Base-by-base conservation (phyloP, 495 filamentous ascomycete species). In the Daldinia decipiens region DNA sequence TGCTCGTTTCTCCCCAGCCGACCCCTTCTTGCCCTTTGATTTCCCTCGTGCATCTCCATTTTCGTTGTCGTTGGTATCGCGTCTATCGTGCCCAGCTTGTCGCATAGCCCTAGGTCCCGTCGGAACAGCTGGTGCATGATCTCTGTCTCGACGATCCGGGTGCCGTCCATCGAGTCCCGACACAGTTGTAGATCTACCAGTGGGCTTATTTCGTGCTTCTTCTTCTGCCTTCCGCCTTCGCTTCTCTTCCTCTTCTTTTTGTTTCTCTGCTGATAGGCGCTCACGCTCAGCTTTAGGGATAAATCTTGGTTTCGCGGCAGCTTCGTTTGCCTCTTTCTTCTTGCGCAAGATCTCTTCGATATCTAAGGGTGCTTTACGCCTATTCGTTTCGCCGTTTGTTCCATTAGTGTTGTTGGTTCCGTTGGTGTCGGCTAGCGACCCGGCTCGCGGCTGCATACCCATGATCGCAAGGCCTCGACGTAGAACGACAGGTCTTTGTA, bases 211-310 rank as follows among this genome's bases (percentile, higher is more conserved):
- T 31, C 74, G 74, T n/a, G 73, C 66, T 67, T 84, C 82, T 38
- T 84, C 82, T 65, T 87, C 82, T n/a, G 83, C 79, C 68, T 86
- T 88, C 27, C 81, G 82, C 59, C 85, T 87, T 55, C 83, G 84
- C 57, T 65, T 73, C 56, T 90, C 92, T 19, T 93, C 91, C 68
- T 97, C 94, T 76, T 96, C 94, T 17, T 86, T 83, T 58, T 91
- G 86, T 79, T 94, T 97, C 76, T 97, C 94, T 7, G 94, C 81
- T 5, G 93, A 94, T 61, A 97, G 77, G 56, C 89, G 88, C 77
- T 98, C 96, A 40, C 95, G 89, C 77, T 98, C 86, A 36, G 91
- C 91, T 83, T 94, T 97, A 3, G 93, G 91, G 11, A 99, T 81
- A 77, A 97, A 99, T 82, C 95, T 94, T 3, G 96, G 96, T 87